Evolutionary conservation across 2,329 filamentous ascomycete genomes (phyloP).

Genomic region (Alternaria burnsii): DNA sequence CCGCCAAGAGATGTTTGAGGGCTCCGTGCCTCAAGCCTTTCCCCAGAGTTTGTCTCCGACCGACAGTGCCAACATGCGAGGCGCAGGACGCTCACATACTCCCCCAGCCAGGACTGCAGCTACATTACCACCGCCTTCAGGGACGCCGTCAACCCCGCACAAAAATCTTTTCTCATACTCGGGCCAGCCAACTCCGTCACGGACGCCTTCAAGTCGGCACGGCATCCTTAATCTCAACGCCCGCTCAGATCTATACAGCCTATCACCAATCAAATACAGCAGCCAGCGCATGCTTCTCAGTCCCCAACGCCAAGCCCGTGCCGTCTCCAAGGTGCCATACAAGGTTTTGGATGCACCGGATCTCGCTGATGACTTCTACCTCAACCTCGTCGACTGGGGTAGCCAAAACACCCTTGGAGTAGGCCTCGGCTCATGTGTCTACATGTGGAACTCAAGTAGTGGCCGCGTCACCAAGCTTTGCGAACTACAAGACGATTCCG

Average conservation of each 20-base stretch:
- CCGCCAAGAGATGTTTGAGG: constrained; percentile 91
- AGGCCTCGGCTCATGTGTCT: constrained; percentile 89
- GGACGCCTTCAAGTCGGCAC: constrained; percentile 87
- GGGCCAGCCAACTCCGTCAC: constrained; percentile 86
- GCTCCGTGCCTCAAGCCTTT: constrained; percentile 82
- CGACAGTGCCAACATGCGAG: constrained; percentile 64
- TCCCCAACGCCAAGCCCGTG: constrained; percentile 84
- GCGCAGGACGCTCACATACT: constrained; percentile 79
- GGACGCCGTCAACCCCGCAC: constrained; percentile 93
- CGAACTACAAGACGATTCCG: constrained; percentile 88
- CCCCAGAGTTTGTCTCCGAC: constrained; percentile 64
- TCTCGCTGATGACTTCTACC: constrained; percentile 94
- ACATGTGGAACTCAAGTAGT: constrained; percentile 96
- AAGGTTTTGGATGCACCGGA: constrained; percentile 98
- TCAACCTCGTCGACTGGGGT: constrained; percentile 98
- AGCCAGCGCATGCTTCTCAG: constrained; percentile 94
- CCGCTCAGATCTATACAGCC: constrained; percentile 89
- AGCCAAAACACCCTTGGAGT: constrained; percentile 94
- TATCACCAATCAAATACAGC: constrained; percentile 91
- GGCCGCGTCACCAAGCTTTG: constrained; percentile 94
- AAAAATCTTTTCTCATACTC: constrained; percentile 95
- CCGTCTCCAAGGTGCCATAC: constrained; percentile 95
- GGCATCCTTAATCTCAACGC: constrained; percentile 84
- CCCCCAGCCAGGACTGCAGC: constrained; percentile 73
- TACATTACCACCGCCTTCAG: constrained; percentile 72